These are phyloP conservation scores for Theobroma grandiflorum DNA, from an alignment of 441 rosid species.

Conservation along the genomic window DNA sequence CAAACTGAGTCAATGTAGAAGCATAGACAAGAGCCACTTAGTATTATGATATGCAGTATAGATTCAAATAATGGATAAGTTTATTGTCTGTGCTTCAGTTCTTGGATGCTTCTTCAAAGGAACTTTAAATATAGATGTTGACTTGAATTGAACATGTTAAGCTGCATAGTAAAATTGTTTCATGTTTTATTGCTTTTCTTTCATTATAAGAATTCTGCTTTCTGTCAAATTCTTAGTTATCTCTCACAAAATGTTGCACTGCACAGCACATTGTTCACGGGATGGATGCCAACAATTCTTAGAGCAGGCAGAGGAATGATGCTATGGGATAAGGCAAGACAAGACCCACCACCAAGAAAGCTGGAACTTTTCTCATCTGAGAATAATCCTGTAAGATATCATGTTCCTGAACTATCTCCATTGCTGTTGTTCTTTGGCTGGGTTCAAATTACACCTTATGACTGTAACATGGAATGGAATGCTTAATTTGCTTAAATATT, in stretches of 20 bases:
- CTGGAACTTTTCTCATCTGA: conserved; percentile 83
- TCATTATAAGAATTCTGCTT: background rate
- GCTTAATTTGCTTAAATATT: background rate
- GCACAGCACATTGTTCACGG: conserved; percentile 77
- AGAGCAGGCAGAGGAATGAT: conserved; percentile 92
- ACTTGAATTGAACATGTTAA: conserved; percentile 12
- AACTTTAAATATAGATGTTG: background rate
- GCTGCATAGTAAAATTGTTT: background rate
- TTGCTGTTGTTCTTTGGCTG: background rate
- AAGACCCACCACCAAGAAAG: conserved; percentile 60
- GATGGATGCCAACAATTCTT: conserved; percentile 91
- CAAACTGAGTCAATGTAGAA: background rate
- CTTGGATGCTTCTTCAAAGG: background rate
- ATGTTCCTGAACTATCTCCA: background rate
- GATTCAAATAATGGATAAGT: background rate
- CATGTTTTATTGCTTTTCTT: background rate
- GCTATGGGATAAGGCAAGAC: conserved; percentile 73
- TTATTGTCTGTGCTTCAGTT: background rate
- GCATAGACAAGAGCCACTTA: background rate
- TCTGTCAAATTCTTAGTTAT: background rate
- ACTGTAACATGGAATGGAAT: background rate
- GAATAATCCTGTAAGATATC: conserved; percentile 64
- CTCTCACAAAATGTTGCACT: conserved; percentile 1
- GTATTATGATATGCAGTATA: no score
- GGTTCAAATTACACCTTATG: background rate